Conservation (phyloP, 768 basidiomycete species). For the Tulasnella sp. region DNA sequence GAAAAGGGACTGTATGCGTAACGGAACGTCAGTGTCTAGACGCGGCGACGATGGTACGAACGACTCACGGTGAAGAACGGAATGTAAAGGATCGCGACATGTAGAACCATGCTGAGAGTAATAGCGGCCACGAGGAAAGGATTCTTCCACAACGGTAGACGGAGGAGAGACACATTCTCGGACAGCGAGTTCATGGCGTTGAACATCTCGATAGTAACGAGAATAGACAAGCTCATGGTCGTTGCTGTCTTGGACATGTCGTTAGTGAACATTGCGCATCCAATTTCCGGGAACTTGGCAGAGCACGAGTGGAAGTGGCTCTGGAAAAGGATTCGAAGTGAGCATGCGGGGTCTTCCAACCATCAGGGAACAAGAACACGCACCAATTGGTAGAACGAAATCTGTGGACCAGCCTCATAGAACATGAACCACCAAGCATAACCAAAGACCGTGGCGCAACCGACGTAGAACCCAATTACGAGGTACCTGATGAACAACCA, state of each 20-base stretch:
- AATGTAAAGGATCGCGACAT: constrained; percentile 92
- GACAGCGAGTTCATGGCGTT: constrained; percentile 97
- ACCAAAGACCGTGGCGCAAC: constrained; percentile 89
- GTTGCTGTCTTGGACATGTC: constrained; percentile 79
- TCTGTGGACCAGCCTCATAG: constrained; percentile 84
- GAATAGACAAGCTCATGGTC: constrained; percentile 92
- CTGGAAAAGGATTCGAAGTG: constrained; percentile 36
- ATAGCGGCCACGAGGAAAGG: constrained; percentile 86
- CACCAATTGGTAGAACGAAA: constrained; percentile 87
- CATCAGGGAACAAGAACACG: constrained; percentile 30
- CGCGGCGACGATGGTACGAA: neutral
- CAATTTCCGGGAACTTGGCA: constrained; percentile 74
- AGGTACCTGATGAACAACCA: constrained; percentile 97
- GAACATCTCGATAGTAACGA: constrained; percentile 96
- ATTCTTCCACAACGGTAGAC: constrained; percentile 90
- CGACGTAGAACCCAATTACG: constrained; percentile 89
- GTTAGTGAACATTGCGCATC: constrained; percentile 93
- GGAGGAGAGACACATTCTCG: constrained; percentile 89
- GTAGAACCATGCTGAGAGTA: constrained; percentile 81
- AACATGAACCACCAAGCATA: constrained; percentile 99
- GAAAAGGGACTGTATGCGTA: constrained; percentile 55
- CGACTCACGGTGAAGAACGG: constrained; percentile 84
- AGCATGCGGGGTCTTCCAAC: neutral
- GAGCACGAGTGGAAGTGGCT: constrained; percentile 95
- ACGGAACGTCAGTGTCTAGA: neutral